Evolutionary conservation across 1,139 yeast genomes (phyloP), one percentile per base, ranked within the genome.

Genomic region (Keqinozyma sinolaborantium): DNA sequence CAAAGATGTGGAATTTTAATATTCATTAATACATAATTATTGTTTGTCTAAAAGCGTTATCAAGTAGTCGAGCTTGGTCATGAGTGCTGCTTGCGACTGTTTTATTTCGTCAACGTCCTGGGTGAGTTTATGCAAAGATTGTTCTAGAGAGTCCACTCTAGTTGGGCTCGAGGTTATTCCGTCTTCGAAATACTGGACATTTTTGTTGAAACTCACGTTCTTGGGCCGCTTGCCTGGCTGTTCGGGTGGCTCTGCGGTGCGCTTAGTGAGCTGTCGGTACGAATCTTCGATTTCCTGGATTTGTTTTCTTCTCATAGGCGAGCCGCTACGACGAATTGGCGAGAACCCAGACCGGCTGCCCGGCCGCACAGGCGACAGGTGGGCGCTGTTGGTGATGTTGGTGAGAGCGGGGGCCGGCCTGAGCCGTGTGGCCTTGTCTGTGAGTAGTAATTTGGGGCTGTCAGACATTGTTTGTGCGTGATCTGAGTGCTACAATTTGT

Each of bases 1-100:
- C 4, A 61, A 64, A 44, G 53, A 59, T 36, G 56, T 64, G 21
- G 71, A 65, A 21, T 65, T 63, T 36, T 64, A 49, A 40, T 14
- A 18, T n/a, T 7, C 23, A 21, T 24, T 6, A 14, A 33, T 23
- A 14, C 21, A 28, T 19, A 23, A 18, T 19, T 24, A 18, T 18
- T 18, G 14, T 16, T 23, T 21, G 15, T 34, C 32, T 14, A 39
- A 14, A 24, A 25, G 21, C 4, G 18, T 25, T 3, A 37, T 27
- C n/a, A 36, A 33, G 14, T 24, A 25, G 11, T 45, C 44, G 14
- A 50, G 26, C 28, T 42, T 42, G 9, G 37, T 26, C 25, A 51
- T 25, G 2, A 53, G 47, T 15, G 18, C 18, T 9, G 30, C 27
- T 30, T 51, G 54, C 10, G 32, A 38, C 3, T 29, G 27, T 24